phyloP scores from a whole-genome alignment of 2,329 filamentous ascomycete species.

The Aspergillus brasiliensis region DNA sequence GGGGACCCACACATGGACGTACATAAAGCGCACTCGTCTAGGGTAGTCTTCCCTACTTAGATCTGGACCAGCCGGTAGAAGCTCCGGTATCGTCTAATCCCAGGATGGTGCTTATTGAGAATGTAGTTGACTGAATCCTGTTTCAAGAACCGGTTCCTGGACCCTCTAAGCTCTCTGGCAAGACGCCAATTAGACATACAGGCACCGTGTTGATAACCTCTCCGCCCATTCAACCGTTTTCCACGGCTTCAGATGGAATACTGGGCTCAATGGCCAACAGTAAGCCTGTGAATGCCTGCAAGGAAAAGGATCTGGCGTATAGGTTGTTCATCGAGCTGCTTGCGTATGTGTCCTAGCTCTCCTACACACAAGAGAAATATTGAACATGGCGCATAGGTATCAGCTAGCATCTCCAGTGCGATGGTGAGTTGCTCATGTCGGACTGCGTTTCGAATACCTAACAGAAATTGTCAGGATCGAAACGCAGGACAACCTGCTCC shows the following conservation, averaged over 20 bases:
- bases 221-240: not conserved
- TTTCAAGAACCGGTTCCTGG: too few relatives aligned
- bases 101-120: not conserved
- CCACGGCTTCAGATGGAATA: conserved; percentile 4
- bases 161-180: too few relatives aligned
- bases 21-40: not conserved
- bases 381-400: conserved; percentile 22
- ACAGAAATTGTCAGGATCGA: conserved; percentile 35
- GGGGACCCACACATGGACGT: not conserved
- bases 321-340: conserved; percentile 32
- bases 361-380: not conserved
- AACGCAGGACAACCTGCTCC: conserved; percentile 41
- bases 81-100: not conserved
- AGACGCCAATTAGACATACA: too few relatives aligned
- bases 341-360: conserved; percentile 23
- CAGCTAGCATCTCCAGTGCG: conserved; percentile 31
- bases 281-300: not conserved
- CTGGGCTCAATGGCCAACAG: not conserved
- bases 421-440: conserved; percentile 17
- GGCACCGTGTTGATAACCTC: not conserved
- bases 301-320: conserved; percentile 20
- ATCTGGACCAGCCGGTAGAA: not conserved
- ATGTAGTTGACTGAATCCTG: not conserved
- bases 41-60: not conserved
- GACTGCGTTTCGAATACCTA: too few relatives aligned